These are phyloP conservation scores for Bruguiera parviflora DNA, from an alignment of 345 rosid species.

Conservation along the genomic window DNA sequence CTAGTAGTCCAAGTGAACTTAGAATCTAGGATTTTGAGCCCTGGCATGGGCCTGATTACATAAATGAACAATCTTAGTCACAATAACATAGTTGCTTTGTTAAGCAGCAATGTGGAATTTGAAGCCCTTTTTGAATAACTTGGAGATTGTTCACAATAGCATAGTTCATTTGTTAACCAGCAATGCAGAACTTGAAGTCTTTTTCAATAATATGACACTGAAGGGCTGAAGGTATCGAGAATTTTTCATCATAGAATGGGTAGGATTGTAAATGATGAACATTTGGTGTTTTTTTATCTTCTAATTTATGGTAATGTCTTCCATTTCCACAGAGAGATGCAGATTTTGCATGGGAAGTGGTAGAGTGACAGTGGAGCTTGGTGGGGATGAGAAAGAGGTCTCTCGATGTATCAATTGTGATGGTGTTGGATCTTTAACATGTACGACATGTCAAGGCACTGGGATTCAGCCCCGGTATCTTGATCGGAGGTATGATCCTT, in stretches of 20 bases:
- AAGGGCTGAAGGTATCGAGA: background rate
- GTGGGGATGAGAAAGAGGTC: conserved; percentile 73
- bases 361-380: conserved; percentile 58
- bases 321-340: conserved; percentile 52
- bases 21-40: too few species aligned
- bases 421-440: conserved; percentile 77
- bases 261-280: background rate
- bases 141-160: too few species aligned
- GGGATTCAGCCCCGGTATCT: conserved; percentile 98
- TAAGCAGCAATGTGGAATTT: too few species aligned
- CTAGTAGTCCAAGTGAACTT: too few species aligned
- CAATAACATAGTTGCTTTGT: too few species aligned
- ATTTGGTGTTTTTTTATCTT: conserved; percentile 5
- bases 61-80: too few species aligned
- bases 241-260: background rate
- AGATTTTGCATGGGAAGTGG: conserved; percentile 88
- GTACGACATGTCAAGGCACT: conserved; percentile 94
- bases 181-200: too few species aligned
- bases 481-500: conserved; percentile 69
- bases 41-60: too few species aligned
- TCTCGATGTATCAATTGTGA: conserved; percentile 80
- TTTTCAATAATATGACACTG: background rate
- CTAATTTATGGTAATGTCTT: conserved; percentile 1
- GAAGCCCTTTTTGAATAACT: too few species aligned
- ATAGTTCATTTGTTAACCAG: too few species aligned